A percentile compares a stretch with the other conserved stretches of the same genome.
These are phyloP conservation scores for Serendipita indica DNA, from an alignment of 768 basidiomycete genomes.

Conservation along the genomic window DNA sequence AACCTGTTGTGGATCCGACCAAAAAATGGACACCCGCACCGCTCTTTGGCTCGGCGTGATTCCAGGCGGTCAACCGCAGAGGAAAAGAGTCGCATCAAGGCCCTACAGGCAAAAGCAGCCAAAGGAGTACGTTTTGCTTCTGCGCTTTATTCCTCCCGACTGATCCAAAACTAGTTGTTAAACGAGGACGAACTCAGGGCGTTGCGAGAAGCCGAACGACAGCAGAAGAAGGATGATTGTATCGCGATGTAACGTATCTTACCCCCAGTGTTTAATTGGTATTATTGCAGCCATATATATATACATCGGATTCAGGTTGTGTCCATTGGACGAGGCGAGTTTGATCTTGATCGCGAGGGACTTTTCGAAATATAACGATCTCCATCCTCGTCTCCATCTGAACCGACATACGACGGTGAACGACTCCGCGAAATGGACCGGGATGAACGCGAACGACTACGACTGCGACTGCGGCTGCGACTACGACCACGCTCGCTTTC, in stretches of 20 bases:
- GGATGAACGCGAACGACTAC: no score
- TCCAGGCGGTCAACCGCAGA: constrained; percentile 42
- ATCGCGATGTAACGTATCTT: background rate
- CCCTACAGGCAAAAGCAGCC: constrained; percentile 55
- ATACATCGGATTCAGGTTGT: constrained; percentile 18
- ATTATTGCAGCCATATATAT: background rate
- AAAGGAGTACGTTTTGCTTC: constrained; percentile 48
- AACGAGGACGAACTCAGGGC: constrained; percentile 3
- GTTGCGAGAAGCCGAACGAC: background rate
- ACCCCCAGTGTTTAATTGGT: no score
- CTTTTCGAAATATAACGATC: constrained; percentile 53
- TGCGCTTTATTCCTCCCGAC: background rate
- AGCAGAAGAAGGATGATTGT: constrained; percentile 6
- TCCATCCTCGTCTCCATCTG: constrained; percentile 23
- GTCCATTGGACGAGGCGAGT: constrained; percentile 26
- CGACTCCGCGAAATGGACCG: no score
- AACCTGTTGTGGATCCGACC: constrained; percentile 1
- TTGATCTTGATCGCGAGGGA: constrained; percentile 33
- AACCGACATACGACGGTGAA: constrained; percentile 9
- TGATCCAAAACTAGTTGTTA: background rate
- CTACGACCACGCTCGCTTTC: constrained; percentile 24
- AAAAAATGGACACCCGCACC: constrained; percentile 6
- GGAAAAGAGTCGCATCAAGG: constrained; percentile 50
- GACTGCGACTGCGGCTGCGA: constrained; percentile 21
- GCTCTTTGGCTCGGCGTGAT: constrained; percentile 11